phyloP scores from a whole-genome alignment of 306 rosid species.

The Bauhinia variegata region DNA sequence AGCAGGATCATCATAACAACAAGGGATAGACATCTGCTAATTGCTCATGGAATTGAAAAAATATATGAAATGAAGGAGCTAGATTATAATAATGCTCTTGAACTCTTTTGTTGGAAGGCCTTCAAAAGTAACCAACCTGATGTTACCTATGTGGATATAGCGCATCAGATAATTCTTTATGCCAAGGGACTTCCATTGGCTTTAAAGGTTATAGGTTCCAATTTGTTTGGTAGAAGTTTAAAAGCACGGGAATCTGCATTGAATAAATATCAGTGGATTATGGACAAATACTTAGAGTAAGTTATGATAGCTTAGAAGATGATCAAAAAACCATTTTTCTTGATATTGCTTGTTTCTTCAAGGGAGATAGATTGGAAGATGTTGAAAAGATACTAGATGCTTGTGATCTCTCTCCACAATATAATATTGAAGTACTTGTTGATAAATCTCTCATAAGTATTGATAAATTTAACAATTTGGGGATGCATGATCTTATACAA shows the following conservation, averaged over 20 bases:
- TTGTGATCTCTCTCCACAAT: neutral
- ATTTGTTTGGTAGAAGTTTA: neutral
- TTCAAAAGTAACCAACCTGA: neutral
- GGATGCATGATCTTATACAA: slow-evolving; percentile 6
- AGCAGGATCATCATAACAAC: slow-evolving; percentile 21
- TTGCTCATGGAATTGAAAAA: neutral
- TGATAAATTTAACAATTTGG: neutral
- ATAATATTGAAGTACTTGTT: neutral
- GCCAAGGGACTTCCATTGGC: slow-evolving; percentile 28
- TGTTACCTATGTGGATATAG: neutral
- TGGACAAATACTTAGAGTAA: slow-evolving; percentile 2
- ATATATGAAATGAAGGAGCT: neutral
- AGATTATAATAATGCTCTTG: neutral
- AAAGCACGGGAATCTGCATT: neutral
- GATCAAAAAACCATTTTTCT: slow-evolving; percentile 3
- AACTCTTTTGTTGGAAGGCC: slow-evolving; percentile 13
- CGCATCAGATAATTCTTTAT: neutral
- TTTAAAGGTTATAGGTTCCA: slow-evolving; percentile 9
- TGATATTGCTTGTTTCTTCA: slow-evolving; percentile 27
- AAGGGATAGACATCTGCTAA: slow-evolving; percentile 2
- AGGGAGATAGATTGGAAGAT: neutral
- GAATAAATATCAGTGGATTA: slow-evolving; percentile 1
- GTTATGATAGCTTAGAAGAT: neutral
- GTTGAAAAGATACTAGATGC: slow-evolving; percentile 3
- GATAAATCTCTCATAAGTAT: slow-evolving; percentile 8